Conservation (phyloP, 108 stramenopile species). For the Licmophora abbreviata region DNA sequence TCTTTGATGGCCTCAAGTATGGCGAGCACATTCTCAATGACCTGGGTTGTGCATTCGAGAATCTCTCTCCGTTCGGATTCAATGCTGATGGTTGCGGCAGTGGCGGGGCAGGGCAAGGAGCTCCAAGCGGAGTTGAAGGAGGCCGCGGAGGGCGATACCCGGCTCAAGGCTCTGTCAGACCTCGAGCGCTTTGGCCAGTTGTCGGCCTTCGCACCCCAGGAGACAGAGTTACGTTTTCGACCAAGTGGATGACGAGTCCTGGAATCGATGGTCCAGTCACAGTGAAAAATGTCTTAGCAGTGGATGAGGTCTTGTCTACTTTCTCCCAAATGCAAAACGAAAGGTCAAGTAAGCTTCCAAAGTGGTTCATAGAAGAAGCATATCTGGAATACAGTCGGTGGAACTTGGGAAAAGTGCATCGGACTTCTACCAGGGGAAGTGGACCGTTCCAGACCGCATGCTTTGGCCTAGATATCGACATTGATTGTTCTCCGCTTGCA, state of each 20-base stretch:
- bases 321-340: neutral
- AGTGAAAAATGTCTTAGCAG: slow-evolving; percentile 51
- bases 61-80: slow-evolving; percentile 81
- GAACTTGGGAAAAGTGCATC: slow-evolving; percentile 30
- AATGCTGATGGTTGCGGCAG: slow-evolving; percentile 81
- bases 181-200: slow-evolving; percentile 86
- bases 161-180: slow-evolving; percentile 66
- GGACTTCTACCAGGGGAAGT: slow-evolving; percentile 54
- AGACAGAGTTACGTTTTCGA: slow-evolving; percentile 83
- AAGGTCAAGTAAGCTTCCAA: slow-evolving; percentile 21
- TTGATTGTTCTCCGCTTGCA: slow-evolving; percentile 64
- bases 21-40: slow-evolving; percentile 93
- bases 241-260: slow-evolving; percentile 76
- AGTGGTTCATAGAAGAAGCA: slow-evolving; percentile 67
- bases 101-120: slow-evolving; percentile 77
- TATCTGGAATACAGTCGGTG: slow-evolving; percentile 60
- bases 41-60: slow-evolving; percentile 93
- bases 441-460: slow-evolving; percentile 47
- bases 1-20: slow-evolving; percentile 93
- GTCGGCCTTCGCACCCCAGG: slow-evolving; percentile 88
- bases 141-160: slow-evolving; percentile 54
- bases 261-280: slow-evolving; percentile 56
- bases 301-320: slow-evolving; percentile 52
- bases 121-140: slow-evolving; percentile 72
- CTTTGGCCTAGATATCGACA: slow-evolving; percentile 57